These are phyloP conservation scores for Amanita rubescens DNA, from an alignment of 768 basidiomycete genomes.

Conservation along the genomic window DNA sequence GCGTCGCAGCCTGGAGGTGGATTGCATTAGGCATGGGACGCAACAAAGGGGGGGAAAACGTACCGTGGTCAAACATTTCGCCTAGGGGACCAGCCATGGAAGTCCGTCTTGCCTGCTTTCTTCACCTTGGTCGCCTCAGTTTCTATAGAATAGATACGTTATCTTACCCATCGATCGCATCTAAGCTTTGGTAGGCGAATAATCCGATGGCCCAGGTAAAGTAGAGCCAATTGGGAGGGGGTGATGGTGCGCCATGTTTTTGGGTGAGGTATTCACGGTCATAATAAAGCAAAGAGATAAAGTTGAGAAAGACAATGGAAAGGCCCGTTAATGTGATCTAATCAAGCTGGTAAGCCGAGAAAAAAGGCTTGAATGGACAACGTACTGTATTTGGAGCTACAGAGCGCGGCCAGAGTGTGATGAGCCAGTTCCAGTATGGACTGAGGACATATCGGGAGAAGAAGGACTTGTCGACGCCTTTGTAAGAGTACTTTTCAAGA, in stretches of 20 bases:
- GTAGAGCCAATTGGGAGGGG: conserved; percentile 83
- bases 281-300: conserved; percentile 73
- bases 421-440: conserved; percentile 89
- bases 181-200: conserved; percentile 87
- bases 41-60: conserved; percentile 10
- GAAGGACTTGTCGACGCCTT: conserved; percentile 41
- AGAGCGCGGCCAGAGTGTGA: conserved; percentile 72
- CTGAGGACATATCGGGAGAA: conserved; percentile 69
- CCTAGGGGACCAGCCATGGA: conserved; percentile 48
- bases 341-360: not conserved
- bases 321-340: conserved; percentile 91
- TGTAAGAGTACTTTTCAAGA: conserved; percentile 57
- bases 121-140: conserved; percentile 20
- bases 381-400: too few species aligned
- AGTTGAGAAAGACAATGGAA: conserved; percentile 74
- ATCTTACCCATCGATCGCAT: conserved; percentile 81
- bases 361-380: conserved; percentile 36
- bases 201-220: conserved; percentile 82
- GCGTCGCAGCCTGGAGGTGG: conserved; percentile 72
- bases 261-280: conserved; percentile 73
- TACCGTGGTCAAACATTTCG: conserved; percentile 66
- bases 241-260: conserved; percentile 44
- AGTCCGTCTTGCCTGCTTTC: conserved; percentile 92
- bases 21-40: not conserved
- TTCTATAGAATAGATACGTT: not conserved